Base-by-base conservation (phyloP, 306 rosid genomes). In the Prosopis cineraria region DNA sequence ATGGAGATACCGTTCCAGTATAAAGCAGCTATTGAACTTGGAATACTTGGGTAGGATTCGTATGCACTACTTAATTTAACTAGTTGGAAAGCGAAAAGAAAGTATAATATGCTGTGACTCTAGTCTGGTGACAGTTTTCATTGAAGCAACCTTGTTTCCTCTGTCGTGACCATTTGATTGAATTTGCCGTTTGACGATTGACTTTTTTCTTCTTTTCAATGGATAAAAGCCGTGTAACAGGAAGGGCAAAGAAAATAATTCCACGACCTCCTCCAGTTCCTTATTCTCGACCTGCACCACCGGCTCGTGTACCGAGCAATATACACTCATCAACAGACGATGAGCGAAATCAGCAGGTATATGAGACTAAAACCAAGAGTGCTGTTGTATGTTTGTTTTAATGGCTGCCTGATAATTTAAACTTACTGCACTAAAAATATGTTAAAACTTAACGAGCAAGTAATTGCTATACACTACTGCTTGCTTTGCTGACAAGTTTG, bases 1-100 rank as follows among this genome's bases (percentile, higher is more conserved):
- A 94, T 94, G 98, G 97, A 92, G 87, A 85, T 94, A 59, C 98
- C 98, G 1, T 74, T 94, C 81, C 98, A 94, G 81, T 94, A 89
- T 45, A 92, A 90, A 91, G 97, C 98, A 70, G 83, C 82, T 43
- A 2, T 76, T 19, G 97, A 94, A 78, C 72, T 89, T 22, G 69
- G 74, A 48, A 44, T 87, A 66, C 90, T 94, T 22, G 97, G 98
- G 97, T 94, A 85, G 70, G 52, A 45, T 79, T 64, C 75, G 31
- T 67, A 36, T 34, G 44, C 66, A 4, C 48, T 24, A 2, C 62
- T 36, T 55, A 71, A 8, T 39, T 30, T 72, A 22, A 66, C 68
- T 56, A 7, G 73, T 5, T 60, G 36, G 40, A 60, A 74, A 34
- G 56, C 22, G n/a, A 48, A 55, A 73, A 17, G 50, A 2, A 33